phyloP scores from a whole-genome alignment of 345 rosid genomes.

The Iberis pinnata region DNA sequence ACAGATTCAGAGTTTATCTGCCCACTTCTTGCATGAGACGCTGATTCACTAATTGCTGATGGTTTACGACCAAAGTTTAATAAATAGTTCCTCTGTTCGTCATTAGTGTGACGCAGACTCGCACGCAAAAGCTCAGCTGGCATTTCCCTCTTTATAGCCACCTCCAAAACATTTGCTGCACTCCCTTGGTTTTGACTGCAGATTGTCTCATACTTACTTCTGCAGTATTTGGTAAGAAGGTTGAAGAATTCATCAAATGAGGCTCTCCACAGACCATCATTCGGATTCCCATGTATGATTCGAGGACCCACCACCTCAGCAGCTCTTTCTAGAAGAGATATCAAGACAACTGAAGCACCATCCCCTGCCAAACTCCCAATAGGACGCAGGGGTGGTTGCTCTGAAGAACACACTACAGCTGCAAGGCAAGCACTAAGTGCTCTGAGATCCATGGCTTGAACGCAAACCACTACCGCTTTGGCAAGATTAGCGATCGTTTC shows the following conservation, averaged over 20 bases:
- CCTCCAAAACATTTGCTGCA: conserved; percentile 48
- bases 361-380: conserved; percentile 83
- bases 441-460: conserved; percentile 75
- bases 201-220: conserved; percentile 76
- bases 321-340: conserved; percentile 84
- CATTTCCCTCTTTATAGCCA: conserved; percentile 82
- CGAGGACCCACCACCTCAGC: conserved; percentile 49
- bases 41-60: conserved; percentile 36
- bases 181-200: conserved; percentile 38
- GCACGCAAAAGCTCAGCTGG: conserved; percentile 93
- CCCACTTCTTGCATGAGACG: conserved; percentile 39
- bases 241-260: conserved; percentile 86
- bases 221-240: conserved; percentile 94
- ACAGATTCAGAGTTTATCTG: conserved; percentile 73
- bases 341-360: conserved; percentile 70
- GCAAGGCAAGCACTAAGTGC: conserved; percentile 95
- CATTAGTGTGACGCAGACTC: conserved; percentile 85
- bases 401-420: conserved; percentile 93
- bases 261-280: conserved; percentile 83
- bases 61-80: conserved; percentile 69
- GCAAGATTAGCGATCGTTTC: conserved; percentile 63
- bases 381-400: conserved; percentile 97
- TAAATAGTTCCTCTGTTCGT: conserved; percentile 67
- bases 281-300: conserved; percentile 41
- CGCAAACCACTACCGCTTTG: conserved; percentile 56